Conservation (phyloP, 2,329 filamentous ascomycete species). For the Atkinsonella hypoxylon region DNA sequence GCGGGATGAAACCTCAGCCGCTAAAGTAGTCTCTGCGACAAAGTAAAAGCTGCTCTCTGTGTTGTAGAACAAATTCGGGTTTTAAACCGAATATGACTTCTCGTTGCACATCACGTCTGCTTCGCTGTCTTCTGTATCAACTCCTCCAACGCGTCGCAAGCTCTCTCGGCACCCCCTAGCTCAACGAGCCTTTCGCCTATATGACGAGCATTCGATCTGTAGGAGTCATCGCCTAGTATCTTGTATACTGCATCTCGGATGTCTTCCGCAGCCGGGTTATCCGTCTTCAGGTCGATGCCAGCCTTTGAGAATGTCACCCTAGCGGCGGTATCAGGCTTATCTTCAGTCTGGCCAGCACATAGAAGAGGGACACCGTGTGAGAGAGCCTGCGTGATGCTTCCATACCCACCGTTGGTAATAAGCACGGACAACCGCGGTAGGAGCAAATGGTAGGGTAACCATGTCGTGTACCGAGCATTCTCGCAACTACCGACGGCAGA, state of each 20-base stretch:
- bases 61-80: not conserved
- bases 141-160: slow-evolving; percentile 19
- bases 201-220: slow-evolving; percentile 10
- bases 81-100: not conserved
- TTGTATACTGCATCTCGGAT: slow-evolving; percentile 14
- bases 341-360: slow-evolving; percentile 24
- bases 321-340: slow-evolving; percentile 25
- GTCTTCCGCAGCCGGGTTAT: slow-evolving; percentile 17
- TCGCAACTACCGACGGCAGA: slow-evolving; percentile 9
- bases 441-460: slow-evolving; percentile 24
- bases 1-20: not conserved
- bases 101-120: not conserved
- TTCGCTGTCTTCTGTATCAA: slow-evolving; percentile 3
- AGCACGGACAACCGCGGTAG: slow-evolving; percentile 22
- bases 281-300: slow-evolving; percentile 25
- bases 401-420: slow-evolving; percentile 26
- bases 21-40: not conserved
- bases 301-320: slow-evolving; percentile 19
- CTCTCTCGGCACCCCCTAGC: slow-evolving; percentile 16
- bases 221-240: slow-evolving; percentile 16
- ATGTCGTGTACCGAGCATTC: slow-evolving; percentile 21
- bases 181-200: slow-evolving; percentile 17
- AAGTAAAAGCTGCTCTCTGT: not conserved
- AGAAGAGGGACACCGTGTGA: slow-evolving; percentile 23
- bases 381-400: slow-evolving; percentile 24